A percentile compares a stretch with the other conserved stretches of the same genome.
phyloP scores from a whole-genome alignment of 2,329 filamentous ascomycete species.

The Aspergillus floridensis region DNA sequence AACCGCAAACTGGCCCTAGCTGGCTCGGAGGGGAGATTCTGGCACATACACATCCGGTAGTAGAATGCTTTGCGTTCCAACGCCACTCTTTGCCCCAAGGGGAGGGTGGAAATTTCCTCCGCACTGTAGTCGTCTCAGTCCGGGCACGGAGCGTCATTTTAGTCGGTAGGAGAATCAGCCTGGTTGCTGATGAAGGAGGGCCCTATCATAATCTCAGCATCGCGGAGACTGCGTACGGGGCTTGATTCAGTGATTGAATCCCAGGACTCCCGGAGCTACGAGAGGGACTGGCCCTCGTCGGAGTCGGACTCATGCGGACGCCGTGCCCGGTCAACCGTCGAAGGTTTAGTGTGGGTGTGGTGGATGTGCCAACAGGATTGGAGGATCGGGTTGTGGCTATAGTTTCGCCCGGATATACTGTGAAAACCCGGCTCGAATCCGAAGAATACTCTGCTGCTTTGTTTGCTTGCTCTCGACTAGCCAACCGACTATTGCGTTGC shows the following conservation, averaged over 20 bases:
- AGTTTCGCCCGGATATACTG: not conserved
- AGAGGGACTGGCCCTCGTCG: not conserved
- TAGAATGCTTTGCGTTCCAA: too few species aligned
- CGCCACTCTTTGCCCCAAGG: not conserved
- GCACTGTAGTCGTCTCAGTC: constrained; percentile 12
- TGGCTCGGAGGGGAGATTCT: not conserved
- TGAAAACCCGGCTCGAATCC: not conserved
- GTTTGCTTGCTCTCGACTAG: not conserved
- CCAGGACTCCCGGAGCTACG: too few species aligned
- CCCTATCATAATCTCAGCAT: not conserved
- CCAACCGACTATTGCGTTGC: not conserved
- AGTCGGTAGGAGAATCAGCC: not conserved
- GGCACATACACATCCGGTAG: not conserved
- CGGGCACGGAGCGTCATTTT: too few species aligned
- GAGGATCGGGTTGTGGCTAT: not conserved
- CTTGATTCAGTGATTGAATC: too few species aligned
- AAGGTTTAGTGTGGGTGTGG: not conserved
- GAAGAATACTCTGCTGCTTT: not conserved
- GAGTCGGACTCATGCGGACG: not conserved
- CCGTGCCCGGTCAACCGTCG: not conserved
- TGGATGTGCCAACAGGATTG: not conserved
- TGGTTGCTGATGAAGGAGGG: not conserved
- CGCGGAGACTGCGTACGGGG: too few species aligned
- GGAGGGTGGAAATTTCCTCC: constrained; percentile 8
- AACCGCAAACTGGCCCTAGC: not conserved